Conservation (phyloP, 768 basidiomycete genomes). For the Antrodiella citrinella region DNA sequence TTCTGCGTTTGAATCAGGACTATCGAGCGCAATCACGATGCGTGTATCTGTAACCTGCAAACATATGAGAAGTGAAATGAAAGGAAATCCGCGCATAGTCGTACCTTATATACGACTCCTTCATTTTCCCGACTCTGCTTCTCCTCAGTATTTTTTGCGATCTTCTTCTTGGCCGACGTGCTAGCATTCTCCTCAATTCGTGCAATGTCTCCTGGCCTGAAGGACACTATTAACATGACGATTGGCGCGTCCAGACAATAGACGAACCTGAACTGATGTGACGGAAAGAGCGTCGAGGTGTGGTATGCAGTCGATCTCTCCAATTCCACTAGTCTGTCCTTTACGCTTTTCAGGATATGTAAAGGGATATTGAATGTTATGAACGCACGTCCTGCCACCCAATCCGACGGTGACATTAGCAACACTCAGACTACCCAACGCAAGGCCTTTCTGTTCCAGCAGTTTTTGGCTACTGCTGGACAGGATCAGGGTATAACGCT, state of each 20-base stretch:
- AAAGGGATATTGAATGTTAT: background rate
- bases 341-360: slow-evolving; percentile 8
- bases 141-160: slow-evolving; percentile 31
- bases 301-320: slow-evolving; percentile 81
- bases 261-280: slow-evolving; percentile 73
- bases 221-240: background rate
- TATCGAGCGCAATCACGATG: slow-evolving; percentile 73
- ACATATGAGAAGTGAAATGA: background rate
- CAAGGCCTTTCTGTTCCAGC: slow-evolving; percentile 83
- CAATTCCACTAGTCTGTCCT: slow-evolving; percentile 75
- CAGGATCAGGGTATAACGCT: slow-evolving; percentile 67
- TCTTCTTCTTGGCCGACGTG: slow-evolving; percentile 34
- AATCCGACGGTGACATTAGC: slow-evolving; percentile 73
- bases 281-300: slow-evolving; percentile 60
- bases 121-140: slow-evolving; percentile 41
- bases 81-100: no score
- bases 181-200: slow-evolving; percentile 69
- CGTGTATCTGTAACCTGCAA: slow-evolving; percentile 69
- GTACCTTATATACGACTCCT: slow-evolving; percentile 83
- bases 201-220: slow-evolving; percentile 82
- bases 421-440: slow-evolving; percentile 65
- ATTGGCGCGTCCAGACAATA: background rate
- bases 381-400: slow-evolving; percentile 80
- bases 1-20: slow-evolving; percentile 46
- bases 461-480: slow-evolving; percentile 78